A percentile compares a stretch with the other conserved stretches of the same genome.
Evolutionary conservation across 2,329 filamentous ascomycete species (phyloP).

Genomic region (Sclerotinia spermophila): DNA sequence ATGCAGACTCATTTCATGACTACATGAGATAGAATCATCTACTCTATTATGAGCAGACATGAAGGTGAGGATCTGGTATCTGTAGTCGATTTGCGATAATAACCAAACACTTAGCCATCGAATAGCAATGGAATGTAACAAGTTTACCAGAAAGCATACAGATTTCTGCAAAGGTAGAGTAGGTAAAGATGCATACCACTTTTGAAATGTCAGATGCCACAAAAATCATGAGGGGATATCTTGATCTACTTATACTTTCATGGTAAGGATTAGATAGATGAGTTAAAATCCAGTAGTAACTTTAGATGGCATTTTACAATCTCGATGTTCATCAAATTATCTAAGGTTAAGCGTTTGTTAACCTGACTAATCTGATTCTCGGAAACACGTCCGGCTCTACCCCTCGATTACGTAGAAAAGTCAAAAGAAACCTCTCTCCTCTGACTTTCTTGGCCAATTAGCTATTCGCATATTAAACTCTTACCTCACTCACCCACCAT

Average conservation of each 20-base stretch:
- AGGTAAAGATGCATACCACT: too few relatives aligned
- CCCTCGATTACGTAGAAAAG: not conserved
- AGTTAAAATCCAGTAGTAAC: not conserved
- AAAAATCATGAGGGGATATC: not conserved
- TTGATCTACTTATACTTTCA: not conserved
- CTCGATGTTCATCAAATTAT: not conserved
- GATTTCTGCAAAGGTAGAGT: not conserved
- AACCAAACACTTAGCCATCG: not conserved
- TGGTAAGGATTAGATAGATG: not conserved
- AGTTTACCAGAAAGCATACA: not conserved
- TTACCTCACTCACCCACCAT: not conserved
- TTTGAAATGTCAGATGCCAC: too few relatives aligned
- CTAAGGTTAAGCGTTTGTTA: not conserved
- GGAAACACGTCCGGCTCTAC: not conserved
- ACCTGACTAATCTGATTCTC: not conserved
- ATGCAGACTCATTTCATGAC: not conserved
- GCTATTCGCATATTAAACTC: not conserved
- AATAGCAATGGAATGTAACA: not conserved
- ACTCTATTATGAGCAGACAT: not conserved
- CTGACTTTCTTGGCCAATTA: not conserved
- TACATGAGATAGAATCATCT: not conserved
- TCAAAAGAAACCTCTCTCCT: not conserved
- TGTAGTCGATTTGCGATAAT: not conserved
- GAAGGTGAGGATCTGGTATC: not conserved
- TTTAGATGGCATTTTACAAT: constrained; percentile 7